Percentiles rank a stretch among this genome's conserved stretches.
Conservation (phyloP, 441 rosid species). For the Gossypium lobatum region DNA sequence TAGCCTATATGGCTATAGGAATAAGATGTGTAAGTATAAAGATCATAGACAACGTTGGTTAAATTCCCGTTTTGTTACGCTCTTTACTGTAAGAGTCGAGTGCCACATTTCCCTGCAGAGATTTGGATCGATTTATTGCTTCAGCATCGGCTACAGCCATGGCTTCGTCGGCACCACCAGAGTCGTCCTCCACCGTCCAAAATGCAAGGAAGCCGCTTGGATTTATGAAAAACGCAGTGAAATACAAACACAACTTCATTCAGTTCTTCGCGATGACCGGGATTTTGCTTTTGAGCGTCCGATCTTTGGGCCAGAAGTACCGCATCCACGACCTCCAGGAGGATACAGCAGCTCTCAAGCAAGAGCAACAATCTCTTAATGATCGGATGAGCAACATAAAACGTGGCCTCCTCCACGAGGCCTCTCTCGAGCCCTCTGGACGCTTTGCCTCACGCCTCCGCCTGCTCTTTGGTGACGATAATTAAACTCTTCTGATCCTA, state of each 20-base stretch:
- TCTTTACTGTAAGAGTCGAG: not conserved
- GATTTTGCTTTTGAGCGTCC: conserved; percentile 56
- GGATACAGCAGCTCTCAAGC: conserved; percentile 50
- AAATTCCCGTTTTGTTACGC: not conserved
- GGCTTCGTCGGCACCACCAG: conserved; percentile 39
- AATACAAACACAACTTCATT: conserved; percentile 50
- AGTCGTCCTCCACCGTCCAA: conserved; percentile 28
- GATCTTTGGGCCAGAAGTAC: conserved; percentile 81
- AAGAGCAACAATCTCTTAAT: conserved; percentile 46
- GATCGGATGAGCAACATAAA: conserved; percentile 53
- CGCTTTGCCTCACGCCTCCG: conserved; percentile 67
- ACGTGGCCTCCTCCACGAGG: conserved; percentile 53
- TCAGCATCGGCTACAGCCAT: not conserved
- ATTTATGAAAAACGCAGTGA: conserved; percentile 44
- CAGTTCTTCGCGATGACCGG: conserved; percentile 71
- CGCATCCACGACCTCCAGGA: conserved; percentile 57
- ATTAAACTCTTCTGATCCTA: conserved; percentile 10
- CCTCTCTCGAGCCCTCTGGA: conserved; percentile 71
- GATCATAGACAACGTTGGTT: no score
- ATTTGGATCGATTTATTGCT: not conserved
- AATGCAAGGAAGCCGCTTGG: conserved; percentile 37
- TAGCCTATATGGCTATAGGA: no score
- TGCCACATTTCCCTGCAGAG: not conserved
- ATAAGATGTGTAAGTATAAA: no score
- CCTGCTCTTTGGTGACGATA: conserved; percentile 46